phyloP scores from a whole-genome alignment of 2,329 filamentous ascomycete genomes.

The Verruconis gallopava region DNA sequence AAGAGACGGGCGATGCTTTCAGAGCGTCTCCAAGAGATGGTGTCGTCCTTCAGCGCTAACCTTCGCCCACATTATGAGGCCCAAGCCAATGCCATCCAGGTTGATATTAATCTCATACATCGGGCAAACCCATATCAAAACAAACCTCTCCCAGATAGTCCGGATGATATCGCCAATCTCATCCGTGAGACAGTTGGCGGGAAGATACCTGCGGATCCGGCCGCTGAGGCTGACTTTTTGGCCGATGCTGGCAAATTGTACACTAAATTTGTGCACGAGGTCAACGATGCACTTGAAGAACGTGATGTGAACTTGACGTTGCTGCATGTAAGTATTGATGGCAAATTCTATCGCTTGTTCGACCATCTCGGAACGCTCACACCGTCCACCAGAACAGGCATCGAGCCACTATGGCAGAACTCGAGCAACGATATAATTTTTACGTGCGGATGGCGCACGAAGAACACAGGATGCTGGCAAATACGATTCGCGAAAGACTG shows the following conservation, averaged over 20 bases:
- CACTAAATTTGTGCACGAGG: constrained; percentile 68
- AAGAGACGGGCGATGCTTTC: constrained; percentile 73
- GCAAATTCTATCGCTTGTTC: not conserved
- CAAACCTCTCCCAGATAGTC: constrained; percentile 51
- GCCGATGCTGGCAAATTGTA: constrained; percentile 66
- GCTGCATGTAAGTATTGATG: constrained; percentile 55
- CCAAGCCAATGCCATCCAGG: constrained; percentile 82
- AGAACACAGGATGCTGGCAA: constrained; percentile 46
- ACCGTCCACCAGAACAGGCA: constrained; percentile 39
- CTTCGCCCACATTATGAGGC: constrained; percentile 76
- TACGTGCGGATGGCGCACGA: constrained; percentile 49
- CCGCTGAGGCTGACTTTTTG: constrained; percentile 54
- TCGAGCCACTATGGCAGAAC: constrained; percentile 40
- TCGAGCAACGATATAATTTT: constrained; percentile 44
- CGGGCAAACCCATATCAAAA: constrained; percentile 69
- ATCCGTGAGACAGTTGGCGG: constrained; percentile 32
- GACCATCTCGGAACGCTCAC: too few species aligned
- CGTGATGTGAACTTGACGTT: constrained; percentile 72
- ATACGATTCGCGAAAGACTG: constrained; percentile 48
- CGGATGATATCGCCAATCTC: constrained; percentile 54
- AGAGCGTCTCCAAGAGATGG: constrained; percentile 65
- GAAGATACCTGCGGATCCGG: constrained; percentile 27
- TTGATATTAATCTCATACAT: constrained; percentile 75
- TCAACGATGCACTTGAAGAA: constrained; percentile 80
- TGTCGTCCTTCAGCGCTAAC: constrained; percentile 65